A percentile compares a stretch with the other conserved stretches of the same genome.
These are phyloP conservation scores for Penicillium polonicum DNA, from an alignment of 2,329 filamentous ascomycete genomes.

Conservation along the genomic window DNA sequence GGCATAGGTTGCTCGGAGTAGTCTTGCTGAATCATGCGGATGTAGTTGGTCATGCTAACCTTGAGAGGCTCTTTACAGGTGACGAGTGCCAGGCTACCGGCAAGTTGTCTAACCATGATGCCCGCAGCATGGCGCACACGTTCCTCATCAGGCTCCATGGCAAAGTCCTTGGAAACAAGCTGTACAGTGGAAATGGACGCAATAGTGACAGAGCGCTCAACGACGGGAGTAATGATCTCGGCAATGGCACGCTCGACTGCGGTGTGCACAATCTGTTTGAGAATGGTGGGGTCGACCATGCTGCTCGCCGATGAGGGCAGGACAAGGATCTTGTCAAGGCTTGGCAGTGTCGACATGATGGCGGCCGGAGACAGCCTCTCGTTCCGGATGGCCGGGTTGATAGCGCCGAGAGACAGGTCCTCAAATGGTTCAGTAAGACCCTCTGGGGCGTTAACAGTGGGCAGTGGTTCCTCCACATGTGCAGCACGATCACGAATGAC, in stretches of 20 bases:
- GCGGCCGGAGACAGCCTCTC: constrained; percentile 74
- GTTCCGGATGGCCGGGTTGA: constrained; percentile 65
- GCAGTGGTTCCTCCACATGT: constrained; percentile 59
- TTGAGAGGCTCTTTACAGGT: constrained; percentile 96
- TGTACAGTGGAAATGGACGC: constrained; percentile 95
- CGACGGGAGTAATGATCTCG: constrained; percentile 96
- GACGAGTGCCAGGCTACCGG: constrained; percentile 90
- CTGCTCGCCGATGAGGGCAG: constrained; percentile 77
- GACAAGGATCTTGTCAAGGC: constrained; percentile 73
- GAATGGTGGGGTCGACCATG: constrained; percentile 67
- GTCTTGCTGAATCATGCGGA: constrained; percentile 74
- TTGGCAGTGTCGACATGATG: constrained; percentile 77
- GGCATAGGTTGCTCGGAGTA: constrained; percentile 71
- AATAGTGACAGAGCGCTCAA: constrained; percentile 96
- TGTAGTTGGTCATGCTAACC: constrained; percentile 96
- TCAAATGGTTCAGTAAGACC: constrained; percentile 79
- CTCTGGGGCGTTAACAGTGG: constrained; percentile 61
- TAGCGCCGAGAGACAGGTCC: constrained; percentile 72
- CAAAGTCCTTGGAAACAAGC: constrained; percentile 94
- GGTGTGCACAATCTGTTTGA: constrained; percentile 72
- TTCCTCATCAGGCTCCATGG: constrained; percentile 85
- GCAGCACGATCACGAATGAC: constrained; percentile 75
- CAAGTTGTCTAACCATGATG: constrained; percentile 91
- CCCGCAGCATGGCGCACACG: constrained; percentile 82
- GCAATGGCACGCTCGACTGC: constrained; percentile 87